Conservation (phyloP, 371 early-diverging fungal genomes). For the Circinella minor region DNA sequence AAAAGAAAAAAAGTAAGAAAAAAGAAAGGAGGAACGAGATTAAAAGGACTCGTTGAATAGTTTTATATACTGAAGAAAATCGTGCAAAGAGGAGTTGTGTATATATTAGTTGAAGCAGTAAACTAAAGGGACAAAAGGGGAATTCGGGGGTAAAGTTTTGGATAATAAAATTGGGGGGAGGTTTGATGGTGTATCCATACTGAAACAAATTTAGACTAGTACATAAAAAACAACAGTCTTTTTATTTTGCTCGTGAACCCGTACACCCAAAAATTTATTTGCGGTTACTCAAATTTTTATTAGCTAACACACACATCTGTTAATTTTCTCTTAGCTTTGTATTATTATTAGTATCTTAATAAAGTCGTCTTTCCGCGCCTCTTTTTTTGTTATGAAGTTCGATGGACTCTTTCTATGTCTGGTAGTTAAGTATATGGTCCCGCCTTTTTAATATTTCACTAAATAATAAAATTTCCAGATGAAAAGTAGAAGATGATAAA, state of each 20-base stretch:
- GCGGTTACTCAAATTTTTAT: constrained; percentile 10
- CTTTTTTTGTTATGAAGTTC: too few relatives aligned
- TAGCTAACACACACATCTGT: background rate
- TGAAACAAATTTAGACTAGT: background rate
- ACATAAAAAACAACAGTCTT: background rate
- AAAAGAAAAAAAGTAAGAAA: background rate
- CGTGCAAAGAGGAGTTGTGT: background rate
- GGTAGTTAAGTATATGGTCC: too few relatives aligned
- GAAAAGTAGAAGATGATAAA: too few relatives aligned
- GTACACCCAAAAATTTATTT: background rate
- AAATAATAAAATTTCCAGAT: too few relatives aligned
- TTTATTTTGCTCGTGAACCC: background rate
- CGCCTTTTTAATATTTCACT: too few relatives aligned
- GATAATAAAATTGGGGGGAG: too few relatives aligned
- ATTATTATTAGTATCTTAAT: too few relatives aligned
- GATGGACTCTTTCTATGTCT: too few relatives aligned
- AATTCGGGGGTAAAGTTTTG: background rate
- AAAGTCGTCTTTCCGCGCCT: too few relatives aligned
- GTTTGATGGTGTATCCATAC: background rate
- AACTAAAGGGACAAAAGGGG: constrained; percentile 18
- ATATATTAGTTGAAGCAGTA: background rate
- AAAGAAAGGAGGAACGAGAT: background rate
- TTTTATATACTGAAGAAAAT: background rate
- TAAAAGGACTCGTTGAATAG: background rate
- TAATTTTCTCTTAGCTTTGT: background rate